A percentile compares a stretch with the other conserved stretches of the same genome.
Conservation (phyloP, 2,329 filamentous ascomycete species). For the Geosmithia putterillii region DNA sequence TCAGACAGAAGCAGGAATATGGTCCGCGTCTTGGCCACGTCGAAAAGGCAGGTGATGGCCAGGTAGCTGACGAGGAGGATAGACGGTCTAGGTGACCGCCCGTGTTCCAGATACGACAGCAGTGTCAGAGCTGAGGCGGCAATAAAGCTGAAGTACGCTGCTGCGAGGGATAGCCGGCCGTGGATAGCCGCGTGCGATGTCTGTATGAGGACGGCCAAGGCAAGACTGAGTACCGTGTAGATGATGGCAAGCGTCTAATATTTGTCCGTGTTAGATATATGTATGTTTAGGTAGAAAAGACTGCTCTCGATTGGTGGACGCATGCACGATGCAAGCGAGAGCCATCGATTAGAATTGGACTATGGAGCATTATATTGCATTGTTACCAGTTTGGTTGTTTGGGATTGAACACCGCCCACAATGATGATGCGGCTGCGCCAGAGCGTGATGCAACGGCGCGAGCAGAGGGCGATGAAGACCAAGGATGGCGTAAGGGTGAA, state of each 20-base stretch:
- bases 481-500: slow-evolving; percentile 25
- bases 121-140: slow-evolving; percentile 14
- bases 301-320: too few species aligned
- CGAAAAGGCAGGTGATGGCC: slow-evolving; percentile 27
- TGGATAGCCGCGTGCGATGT: too few species aligned
- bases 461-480: slow-evolving; percentile 22
- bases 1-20: slow-evolving; percentile 21
- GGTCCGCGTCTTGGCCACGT: slow-evolving; percentile 27
- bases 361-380: too few species aligned
- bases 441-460: slow-evolving; percentile 19
- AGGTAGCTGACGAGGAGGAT: slow-evolving; percentile 28
- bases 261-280: too few species aligned
- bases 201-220: neutral
- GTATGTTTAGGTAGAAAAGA: too few species aligned
- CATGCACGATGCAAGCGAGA: too few species aligned
- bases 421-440: slow-evolving; percentile 18
- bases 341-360: too few species aligned
- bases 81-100: slow-evolving; percentile 24
- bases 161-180: too few species aligned
- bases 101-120: slow-evolving; percentile 23
- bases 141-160: too few species aligned
- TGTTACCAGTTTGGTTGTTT: slow-evolving; percentile 16
- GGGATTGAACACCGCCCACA: slow-evolving; percentile 18
- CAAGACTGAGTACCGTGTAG: neutral
- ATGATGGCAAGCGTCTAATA: neutral